These are phyloP conservation scores for Ehretia macrophylla DNA, from an alignment of 257 asterid species.

Conservation along the genomic window DNA sequence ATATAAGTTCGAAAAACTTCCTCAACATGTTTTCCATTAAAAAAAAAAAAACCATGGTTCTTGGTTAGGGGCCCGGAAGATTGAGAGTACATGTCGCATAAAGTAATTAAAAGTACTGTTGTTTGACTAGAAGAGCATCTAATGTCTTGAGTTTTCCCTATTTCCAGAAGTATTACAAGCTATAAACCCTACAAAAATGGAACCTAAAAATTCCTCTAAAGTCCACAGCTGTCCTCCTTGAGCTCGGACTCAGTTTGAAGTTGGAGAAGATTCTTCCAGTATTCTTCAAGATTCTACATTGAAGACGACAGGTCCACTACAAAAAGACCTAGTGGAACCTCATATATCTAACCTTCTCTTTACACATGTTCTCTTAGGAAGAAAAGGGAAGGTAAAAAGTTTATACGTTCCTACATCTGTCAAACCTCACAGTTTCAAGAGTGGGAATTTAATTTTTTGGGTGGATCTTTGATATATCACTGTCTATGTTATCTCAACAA, in stretches of 20 bases:
- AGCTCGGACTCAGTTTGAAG: background rate
- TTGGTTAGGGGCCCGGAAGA: too few relatives aligned
- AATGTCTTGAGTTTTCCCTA: too few relatives aligned
- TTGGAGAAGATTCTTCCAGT: slow-evolving; percentile 19
- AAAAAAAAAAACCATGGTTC: too few relatives aligned
- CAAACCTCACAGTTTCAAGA: background rate
- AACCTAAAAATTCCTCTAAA: too few relatives aligned
- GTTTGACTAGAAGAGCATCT: too few relatives aligned
- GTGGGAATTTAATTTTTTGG: background rate
- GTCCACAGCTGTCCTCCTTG: too few relatives aligned
- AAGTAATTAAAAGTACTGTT: too few relatives aligned
- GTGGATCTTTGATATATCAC: slow-evolving; percentile 6
- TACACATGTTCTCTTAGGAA: background rate
- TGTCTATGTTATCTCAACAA: slow-evolving; percentile 3
- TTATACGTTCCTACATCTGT: background rate
- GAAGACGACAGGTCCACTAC: slow-evolving; percentile 24
- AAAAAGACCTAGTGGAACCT: slow-evolving; percentile 9
- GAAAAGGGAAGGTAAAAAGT: background rate
- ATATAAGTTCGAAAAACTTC: too few relatives aligned
- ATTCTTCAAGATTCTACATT: slow-evolving; percentile 9
- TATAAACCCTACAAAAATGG: too few relatives aligned
- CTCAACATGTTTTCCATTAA: too few relatives aligned
- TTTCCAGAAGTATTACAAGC: too few relatives aligned
- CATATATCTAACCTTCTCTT: background rate
- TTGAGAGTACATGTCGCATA: too few relatives aligned